Evolutionary conservation across 106 monocot species (phyloP).

Genomic region (Allium cepa): DNA sequence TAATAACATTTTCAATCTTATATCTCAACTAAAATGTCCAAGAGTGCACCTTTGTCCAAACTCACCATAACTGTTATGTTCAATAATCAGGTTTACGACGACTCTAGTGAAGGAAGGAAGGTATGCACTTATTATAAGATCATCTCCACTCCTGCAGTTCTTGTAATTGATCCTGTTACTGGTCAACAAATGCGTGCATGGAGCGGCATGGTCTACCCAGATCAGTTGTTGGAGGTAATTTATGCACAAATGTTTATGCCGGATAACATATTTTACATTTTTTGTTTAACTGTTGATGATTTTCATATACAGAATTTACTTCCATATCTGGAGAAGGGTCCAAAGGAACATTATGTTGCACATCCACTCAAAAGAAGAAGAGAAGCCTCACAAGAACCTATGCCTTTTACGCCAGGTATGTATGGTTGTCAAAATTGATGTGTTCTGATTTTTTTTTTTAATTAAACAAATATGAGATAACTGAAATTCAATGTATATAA

Average conservation of each 20-base stretch:
- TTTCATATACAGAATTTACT: conserved; percentile 37
- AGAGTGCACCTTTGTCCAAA: no score
- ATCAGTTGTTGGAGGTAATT: conserved; percentile 79
- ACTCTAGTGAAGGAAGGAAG: conserved; percentile 83
- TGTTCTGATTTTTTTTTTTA: no score
- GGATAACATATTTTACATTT: not conserved
- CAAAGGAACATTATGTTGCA: conserved; percentile 64
- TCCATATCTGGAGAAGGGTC: conserved; percentile 82
- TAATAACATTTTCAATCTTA: no score
- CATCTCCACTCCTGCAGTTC: conserved; percentile 59
- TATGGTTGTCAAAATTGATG: not conserved
- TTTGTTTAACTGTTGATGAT: not conserved
- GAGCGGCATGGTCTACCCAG: conserved; percentile 91
- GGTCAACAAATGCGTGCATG: conserved; percentile 91
- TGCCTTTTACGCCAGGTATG: conserved; percentile 22
- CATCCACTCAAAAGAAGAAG: conserved; percentile 83
- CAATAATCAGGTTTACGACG: conserved; percentile 58
- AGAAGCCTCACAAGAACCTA: conserved; percentile 28
- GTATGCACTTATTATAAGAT: conserved; percentile 93
- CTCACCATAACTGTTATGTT: no score
- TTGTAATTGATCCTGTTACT: conserved; percentile 90
- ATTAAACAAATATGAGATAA: no score
- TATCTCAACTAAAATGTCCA: no score
- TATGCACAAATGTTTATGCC: not conserved
- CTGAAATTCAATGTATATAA: no score